A percentile compares a stretch with the other conserved stretches of the same genome.
Conservation (phyloP, 2,329 filamentous ascomycete genomes). For the Aureobasidium pullulans region DNA sequence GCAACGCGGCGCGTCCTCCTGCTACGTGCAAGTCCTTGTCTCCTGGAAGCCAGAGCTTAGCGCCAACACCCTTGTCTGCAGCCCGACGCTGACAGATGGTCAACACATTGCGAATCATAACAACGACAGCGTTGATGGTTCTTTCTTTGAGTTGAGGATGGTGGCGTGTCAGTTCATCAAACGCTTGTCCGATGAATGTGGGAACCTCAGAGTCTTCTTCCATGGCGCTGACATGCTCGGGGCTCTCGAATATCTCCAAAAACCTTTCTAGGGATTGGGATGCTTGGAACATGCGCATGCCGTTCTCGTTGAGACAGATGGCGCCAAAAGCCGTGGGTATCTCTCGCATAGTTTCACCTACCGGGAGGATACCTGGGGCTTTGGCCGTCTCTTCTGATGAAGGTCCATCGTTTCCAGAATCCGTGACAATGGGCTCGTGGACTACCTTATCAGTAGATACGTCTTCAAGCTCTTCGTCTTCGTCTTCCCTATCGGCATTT, state of each 20-base stretch:
- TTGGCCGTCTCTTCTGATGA: slow-evolving; percentile 20
- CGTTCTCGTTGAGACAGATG: slow-evolving; percentile 82
- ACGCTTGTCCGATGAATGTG: slow-evolving; percentile 68
- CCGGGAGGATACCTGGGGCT: slow-evolving; percentile 73
- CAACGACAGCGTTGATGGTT: slow-evolving; percentile 77
- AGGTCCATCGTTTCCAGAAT: neutral
- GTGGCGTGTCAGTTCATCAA: slow-evolving; percentile 91
- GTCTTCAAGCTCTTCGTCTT: neutral
- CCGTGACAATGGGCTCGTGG: neutral
- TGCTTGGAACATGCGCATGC: slow-evolving; percentile 77
- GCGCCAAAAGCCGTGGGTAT: slow-evolving; percentile 86
- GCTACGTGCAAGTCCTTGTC: slow-evolving; percentile 52
- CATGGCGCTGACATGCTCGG: slow-evolving; percentile 79
- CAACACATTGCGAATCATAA: slow-evolving; percentile 79
- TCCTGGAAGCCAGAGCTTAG: slow-evolving; percentile 64
- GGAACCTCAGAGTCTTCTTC: slow-evolving; percentile 66
- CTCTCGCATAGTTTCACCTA: slow-evolving; percentile 77
- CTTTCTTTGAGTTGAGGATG: slow-evolving; percentile 75
- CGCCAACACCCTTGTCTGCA: slow-evolving; percentile 62
- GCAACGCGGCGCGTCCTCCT: slow-evolving; percentile 42
- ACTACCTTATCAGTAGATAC: neutral
- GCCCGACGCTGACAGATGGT: slow-evolving; percentile 66
- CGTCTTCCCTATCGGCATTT: neutral
- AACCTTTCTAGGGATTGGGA: slow-evolving; percentile 79
- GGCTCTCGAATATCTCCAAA: slow-evolving; percentile 94